A percentile compares a stretch with the other conserved stretches of the same genome.
Evolutionary conservation across 2,329 filamentous ascomycete species (phyloP).

Genomic region (Botrytis byssoidea): DNA sequence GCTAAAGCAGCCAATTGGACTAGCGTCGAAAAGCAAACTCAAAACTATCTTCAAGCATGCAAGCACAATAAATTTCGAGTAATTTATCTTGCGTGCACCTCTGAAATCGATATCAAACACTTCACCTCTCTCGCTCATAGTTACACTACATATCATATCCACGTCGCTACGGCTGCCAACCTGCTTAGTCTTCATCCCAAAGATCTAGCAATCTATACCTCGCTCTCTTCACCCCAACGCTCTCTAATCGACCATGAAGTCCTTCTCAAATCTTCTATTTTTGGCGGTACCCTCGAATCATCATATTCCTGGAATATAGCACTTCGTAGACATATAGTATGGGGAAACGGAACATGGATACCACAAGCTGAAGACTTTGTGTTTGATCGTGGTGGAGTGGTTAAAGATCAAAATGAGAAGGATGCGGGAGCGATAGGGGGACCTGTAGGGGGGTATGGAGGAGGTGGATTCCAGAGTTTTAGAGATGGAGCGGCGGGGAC

Average conservation of each 20-base stretch:
- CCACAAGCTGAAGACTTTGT: not conserved
- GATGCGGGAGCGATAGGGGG: not conserved
- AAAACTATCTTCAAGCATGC: constrained; percentile 19
- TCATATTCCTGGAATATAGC: constrained; percentile 15
- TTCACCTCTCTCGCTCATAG: constrained; percentile 8
- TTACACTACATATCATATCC: constrained; percentile 4
- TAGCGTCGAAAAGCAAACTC: not conserved
- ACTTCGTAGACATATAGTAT: constrained; percentile 8
- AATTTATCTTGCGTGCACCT: constrained; percentile 6
- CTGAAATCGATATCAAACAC: not conserved
- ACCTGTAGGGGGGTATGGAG: constrained; percentile 13
- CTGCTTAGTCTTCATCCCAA: not conserved
- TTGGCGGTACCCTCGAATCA: constrained; percentile 12
- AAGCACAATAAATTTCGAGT: constrained; percentile 12
- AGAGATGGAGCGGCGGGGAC: constrained; percentile 11
- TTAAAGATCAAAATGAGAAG: not conserved
- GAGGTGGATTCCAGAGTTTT: constrained; percentile 21
- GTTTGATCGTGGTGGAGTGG: not conserved
- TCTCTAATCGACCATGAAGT: constrained; percentile 1
- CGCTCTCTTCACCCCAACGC: constrained; percentile 5
- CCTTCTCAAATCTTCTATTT: constrained; percentile 12
- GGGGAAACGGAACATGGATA: constrained; percentile 20
- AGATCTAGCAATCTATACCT: not conserved
- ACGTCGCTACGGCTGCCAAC: not conserved
- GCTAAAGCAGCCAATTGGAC: constrained; percentile 28